Conservation (phyloP, 1,284 basidiomycete species). For the Gymnopus androsaceus region DNA sequence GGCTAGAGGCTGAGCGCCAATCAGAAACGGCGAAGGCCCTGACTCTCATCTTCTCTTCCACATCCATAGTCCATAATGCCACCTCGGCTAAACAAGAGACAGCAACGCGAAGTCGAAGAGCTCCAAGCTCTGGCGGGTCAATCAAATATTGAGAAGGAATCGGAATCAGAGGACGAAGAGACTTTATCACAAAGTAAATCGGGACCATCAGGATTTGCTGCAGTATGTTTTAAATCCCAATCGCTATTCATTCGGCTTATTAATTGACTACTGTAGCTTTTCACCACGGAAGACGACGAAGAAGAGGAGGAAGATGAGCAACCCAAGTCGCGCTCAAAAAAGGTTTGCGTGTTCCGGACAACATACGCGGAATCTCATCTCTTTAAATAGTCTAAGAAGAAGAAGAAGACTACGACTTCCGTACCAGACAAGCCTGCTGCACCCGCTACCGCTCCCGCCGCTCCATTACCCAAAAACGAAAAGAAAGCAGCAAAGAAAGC, state of each 20-base stretch:
- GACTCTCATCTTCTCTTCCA: too few relatives aligned
- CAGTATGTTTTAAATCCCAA: constrained; percentile 36
- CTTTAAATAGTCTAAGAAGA: constrained; percentile 35
- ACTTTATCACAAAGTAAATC: constrained; percentile 16
- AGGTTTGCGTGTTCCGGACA: constrained; percentile 19
- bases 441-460: constrained; percentile 17
- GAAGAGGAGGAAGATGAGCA: constrained; percentile 26
- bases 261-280: constrained; percentile 24
- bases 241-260: not conserved
- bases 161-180: constrained; percentile 30
- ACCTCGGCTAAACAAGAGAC: constrained; percentile 79
- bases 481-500: constrained; percentile 60
- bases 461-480: constrained; percentile 31
- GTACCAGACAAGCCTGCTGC: constrained; percentile 7
- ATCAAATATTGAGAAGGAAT: constrained; percentile 21
- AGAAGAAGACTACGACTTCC: constrained; percentile 31
- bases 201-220: constrained; percentile 50
- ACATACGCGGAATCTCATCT: not conserved
- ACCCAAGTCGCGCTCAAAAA: constrained; percentile 25
- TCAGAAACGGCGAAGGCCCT: too few relatives aligned
- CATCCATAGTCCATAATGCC: too few relatives aligned
- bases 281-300: constrained; percentile 25
- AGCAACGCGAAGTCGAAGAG: constrained; percentile 83
- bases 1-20: too few relatives aligned
- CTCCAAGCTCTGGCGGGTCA: constrained; percentile 50